Evolutionary conservation across 306 rosid species (phyloP).

Genomic region (Cucurbita maxima): DNA sequence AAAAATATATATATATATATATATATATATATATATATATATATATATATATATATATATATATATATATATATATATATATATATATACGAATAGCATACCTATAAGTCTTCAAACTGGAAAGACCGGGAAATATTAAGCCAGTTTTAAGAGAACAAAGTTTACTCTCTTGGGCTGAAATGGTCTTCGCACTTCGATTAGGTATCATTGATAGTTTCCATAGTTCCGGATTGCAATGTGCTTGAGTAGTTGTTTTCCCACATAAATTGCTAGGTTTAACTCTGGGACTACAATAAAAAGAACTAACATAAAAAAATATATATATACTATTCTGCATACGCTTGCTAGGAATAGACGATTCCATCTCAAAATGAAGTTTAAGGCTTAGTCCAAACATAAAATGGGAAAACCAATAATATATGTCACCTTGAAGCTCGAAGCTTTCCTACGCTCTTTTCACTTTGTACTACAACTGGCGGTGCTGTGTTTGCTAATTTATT

Average conservation of each 20-base stretch:
- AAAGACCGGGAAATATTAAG: slow-evolving; percentile 30
- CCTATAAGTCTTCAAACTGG: slow-evolving; percentile 38
- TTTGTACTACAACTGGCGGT: slow-evolving; percentile 22
- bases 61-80: no score
- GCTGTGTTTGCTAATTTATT: slow-evolving; percentile 25
- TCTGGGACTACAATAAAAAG: slow-evolving; percentile 30
- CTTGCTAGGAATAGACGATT: neutral
- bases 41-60: no score
- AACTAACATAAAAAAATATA: neutral
- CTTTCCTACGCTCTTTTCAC: slow-evolving; percentile 16
- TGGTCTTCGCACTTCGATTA: slow-evolving; percentile 21
- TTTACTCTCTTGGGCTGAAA: slow-evolving; percentile 33
- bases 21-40: no score
- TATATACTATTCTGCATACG: neutral
- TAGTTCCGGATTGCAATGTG: slow-evolving; percentile 20
- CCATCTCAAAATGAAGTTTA: neutral
- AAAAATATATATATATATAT: no score
- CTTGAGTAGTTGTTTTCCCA: slow-evolving; percentile 25
- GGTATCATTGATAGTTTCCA: slow-evolving; percentile 22
- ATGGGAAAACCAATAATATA: neutral
- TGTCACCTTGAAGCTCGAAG: slow-evolving; percentile 30
- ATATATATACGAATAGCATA: slow-evolving; percentile 4
- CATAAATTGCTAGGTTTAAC: slow-evolving; percentile 26
- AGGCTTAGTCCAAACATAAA: neutral
- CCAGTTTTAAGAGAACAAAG: slow-evolving; percentile 22